These are phyloP conservation scores for Dioszegia hungarica DNA, from an alignment of 768 basidiomycete genomes.

Conservation along the genomic window DNA sequence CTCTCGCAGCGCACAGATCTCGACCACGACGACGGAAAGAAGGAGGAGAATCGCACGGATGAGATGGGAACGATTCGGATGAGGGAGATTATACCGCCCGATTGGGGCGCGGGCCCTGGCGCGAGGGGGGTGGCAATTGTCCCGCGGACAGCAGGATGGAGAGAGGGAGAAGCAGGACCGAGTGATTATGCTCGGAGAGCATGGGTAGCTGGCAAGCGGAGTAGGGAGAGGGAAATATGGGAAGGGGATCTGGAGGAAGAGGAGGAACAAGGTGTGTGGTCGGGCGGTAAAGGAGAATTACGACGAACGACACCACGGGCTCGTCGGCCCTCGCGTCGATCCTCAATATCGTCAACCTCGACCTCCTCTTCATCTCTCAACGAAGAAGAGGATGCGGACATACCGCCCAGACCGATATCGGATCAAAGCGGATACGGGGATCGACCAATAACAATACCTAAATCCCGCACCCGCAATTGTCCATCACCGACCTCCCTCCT, in stretches of 20 bases:
- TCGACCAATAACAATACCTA: background rate
- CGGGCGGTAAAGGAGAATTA: background rate
- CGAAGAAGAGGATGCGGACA: background rate
- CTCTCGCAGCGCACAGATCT: background rate
- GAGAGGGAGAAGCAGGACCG: background rate
- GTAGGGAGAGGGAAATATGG: background rate
- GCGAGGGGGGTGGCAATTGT: background rate
- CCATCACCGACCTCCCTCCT: background rate
- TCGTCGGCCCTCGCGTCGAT: background rate
- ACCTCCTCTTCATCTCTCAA: no score
- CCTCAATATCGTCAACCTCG: background rate
- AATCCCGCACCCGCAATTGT: background rate
- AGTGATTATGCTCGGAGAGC: constrained; percentile 6
- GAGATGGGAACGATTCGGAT: background rate
- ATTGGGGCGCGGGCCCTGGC: constrained; percentile 1
- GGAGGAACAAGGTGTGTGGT: background rate
- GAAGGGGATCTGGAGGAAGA: background rate
- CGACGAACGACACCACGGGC: background rate
- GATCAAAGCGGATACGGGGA: background rate
- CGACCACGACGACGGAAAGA: no score
- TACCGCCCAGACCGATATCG: background rate
- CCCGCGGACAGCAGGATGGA: background rate
- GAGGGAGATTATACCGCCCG: constrained; percentile 1
- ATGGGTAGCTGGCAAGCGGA: background rate
- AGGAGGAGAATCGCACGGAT: background rate